Conservation (phyloP, 2,329 filamentous ascomycete species). For the Trichoderma cornu-damae region DNA sequence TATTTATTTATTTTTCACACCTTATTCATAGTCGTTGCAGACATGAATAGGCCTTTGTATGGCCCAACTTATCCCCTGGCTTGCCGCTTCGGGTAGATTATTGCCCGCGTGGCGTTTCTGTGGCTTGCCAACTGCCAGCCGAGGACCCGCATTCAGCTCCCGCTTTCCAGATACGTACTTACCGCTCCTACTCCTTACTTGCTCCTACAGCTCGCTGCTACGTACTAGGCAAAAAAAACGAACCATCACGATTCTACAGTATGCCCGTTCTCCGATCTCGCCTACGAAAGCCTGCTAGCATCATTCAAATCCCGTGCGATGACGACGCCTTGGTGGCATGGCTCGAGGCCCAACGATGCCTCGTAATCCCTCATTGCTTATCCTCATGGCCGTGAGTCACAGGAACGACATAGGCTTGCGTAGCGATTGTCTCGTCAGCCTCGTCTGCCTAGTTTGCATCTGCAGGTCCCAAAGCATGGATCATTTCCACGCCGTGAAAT, state of each 20-base stretch:
- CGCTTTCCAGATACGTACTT: too few species aligned
- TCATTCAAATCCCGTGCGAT: neutral
- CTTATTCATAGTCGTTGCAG: too few species aligned
- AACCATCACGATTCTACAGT: neutral
- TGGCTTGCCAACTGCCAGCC: neutral
- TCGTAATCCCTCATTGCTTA: neutral
- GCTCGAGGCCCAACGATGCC: neutral
- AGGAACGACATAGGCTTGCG: neutral
- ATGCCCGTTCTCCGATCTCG: neutral
- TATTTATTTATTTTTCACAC: too few species aligned
- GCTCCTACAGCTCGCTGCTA: too few species aligned
- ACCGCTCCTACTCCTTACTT: too few species aligned
- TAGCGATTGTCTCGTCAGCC: neutral
- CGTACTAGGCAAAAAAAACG: too few species aligned
- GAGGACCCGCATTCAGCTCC: neutral
- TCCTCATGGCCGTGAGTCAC: neutral
- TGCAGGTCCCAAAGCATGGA: neutral
- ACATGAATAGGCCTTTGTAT: too few species aligned
- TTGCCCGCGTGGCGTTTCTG: slow-evolving; percentile 3
- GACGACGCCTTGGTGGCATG: neutral
- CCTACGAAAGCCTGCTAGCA: neutral
- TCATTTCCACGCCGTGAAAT: too few species aligned
- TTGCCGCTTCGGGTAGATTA: slow-evolving; percentile 9
- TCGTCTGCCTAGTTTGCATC: neutral
- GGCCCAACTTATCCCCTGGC: too few species aligned